Evolutionary conservation across 129 eudicot genomes (phyloP), one percentile per base, ranked within the genome.

Genomic region (Centella asiatica): DNA sequence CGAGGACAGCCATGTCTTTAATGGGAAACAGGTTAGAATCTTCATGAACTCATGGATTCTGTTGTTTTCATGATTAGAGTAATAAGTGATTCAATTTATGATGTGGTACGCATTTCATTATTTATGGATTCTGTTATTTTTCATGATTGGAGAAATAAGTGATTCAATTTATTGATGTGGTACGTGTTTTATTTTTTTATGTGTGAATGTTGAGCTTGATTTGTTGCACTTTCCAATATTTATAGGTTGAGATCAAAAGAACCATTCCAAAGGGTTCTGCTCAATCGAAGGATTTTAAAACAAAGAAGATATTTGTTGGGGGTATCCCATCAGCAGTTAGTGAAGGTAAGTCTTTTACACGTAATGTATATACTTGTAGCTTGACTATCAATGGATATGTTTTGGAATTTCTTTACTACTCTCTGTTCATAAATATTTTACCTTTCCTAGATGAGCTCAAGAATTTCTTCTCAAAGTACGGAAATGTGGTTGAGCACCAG

Each of bases 291-390:
- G 78, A 73, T 66, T 67, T 73, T 31, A 73, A 66, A 47, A 73
- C 78, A n/a, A 73, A 73, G 34, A 73, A 73, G 69, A 42, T 73
- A 37, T 73, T 73, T 50, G 78, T 73, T 58, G 78, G 78, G 46
- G 78, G 78, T 17, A 73, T 73, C 34, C 78, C 73, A 5, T 17
- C 78, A 25, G n/a, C 67, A 2, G 68, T 73, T 20, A 65, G 27
- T 49, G 73, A 53, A 58, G 78, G 78, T 73, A 73, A n/a, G 12
- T 27, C 10, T 2, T 45, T 25, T 37, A 31, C 22, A 51, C 57
- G 4, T 8, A 6, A 17, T 22, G 34, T 13, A 13, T 33, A 19
- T 25, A 17, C 28, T 5, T 37, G 15, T 69, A 12, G 46, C 22
- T 36, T 32, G 22, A 11, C 12, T 6, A 28, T 10, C 33, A 29